Conservation (phyloP, 1,284 basidiomycete species). For the Ganoderma lucidum region DNA sequence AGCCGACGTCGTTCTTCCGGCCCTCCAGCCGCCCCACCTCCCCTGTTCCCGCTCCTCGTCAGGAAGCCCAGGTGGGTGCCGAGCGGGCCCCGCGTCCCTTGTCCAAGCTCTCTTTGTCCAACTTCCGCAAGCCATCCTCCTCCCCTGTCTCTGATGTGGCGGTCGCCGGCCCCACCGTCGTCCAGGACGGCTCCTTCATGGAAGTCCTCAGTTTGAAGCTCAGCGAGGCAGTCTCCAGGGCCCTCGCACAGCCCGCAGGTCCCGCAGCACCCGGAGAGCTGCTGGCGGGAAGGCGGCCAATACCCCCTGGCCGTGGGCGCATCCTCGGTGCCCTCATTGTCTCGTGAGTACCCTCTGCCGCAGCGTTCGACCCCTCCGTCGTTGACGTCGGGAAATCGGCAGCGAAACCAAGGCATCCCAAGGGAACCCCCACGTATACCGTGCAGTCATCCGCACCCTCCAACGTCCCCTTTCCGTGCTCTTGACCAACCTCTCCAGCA, state of each 20-base stretch:
- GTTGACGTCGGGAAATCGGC: constrained; percentile 19
- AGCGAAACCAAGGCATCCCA: constrained; percentile 74
- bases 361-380: constrained; percentile 15
- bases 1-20: constrained; percentile 71
- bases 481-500: constrained; percentile 70
- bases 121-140: constrained; percentile 56
- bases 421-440: constrained; percentile 68
- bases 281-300: constrained; percentile 68
- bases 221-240: constrained; percentile 82
- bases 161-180: constrained; percentile 52
- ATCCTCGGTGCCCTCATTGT: constrained; percentile 71
- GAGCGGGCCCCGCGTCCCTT: constrained; percentile 59
- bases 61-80: constrained; percentile 47
- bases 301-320: constrained; percentile 73
- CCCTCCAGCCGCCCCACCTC: constrained; percentile 70
- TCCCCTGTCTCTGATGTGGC: constrained; percentile 45
- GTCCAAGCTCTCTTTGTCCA: constrained; percentile 64
- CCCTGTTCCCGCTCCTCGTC: constrained; percentile 52
- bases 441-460: constrained; percentile 74
- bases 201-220: constrained; percentile 78
- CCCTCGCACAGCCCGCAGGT: constrained; percentile 68
- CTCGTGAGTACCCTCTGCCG: constrained; percentile 56
- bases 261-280: constrained; percentile 57
- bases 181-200: constrained; percentile 81
- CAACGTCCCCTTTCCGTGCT: constrained; percentile 80